Base-by-base conservation (phyloP, 345 rosid genomes). In the Anacardium occidentale region DNA sequence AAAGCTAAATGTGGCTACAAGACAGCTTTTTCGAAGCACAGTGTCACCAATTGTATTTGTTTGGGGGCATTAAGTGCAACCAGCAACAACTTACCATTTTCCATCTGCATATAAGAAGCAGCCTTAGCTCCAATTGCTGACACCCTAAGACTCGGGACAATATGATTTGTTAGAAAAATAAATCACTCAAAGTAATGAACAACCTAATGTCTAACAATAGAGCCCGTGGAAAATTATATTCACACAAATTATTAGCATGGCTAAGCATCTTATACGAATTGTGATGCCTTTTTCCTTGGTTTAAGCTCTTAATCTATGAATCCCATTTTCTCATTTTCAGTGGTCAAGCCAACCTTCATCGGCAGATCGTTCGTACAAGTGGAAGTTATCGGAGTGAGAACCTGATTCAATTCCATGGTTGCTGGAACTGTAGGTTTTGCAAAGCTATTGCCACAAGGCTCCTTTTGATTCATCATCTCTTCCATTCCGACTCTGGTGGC, bases 361-460 rank as follows among this genome's bases (percentile, higher is more conserved):
- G 78, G 72, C 34, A 57, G 76, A 64, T 52, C 47, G 56, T 9
- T 21, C 21, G 25, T 63, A 20, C 55, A 56, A 67, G n/a, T n/a
- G n/a, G n/a, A n/a, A n/a, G 66, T 3, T 20, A 24, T 62, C 20
- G 34, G 15, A 64, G 54, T 12, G 53, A 29, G 17, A 11, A 65
- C 21, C 29, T 9, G 45, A n/a, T 61, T 54, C 25, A 56, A 59
- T 54, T 77, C 59, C 10, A 20, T 2, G 1, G 72, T 22, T 47
- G 62, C 50, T 10, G 76, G 44, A 8, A 52, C 15, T 2, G 59
- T 45, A 68, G 82, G 59, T 71, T 76, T 71, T 17, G 22, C 55
- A 34, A 24, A 12, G 76, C 71, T 75, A 47, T 69, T 78, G 72
- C 47, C 21, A 61, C 40, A 64, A 62, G 73, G 63, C 48, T 58